Percentiles rank a stretch among this genome's conserved stretches.
These are phyloP conservation scores for Neofusicoccum ribis DNA, from an alignment of 2,329 filamentous ascomycete species.

Conservation along the genomic window DNA sequence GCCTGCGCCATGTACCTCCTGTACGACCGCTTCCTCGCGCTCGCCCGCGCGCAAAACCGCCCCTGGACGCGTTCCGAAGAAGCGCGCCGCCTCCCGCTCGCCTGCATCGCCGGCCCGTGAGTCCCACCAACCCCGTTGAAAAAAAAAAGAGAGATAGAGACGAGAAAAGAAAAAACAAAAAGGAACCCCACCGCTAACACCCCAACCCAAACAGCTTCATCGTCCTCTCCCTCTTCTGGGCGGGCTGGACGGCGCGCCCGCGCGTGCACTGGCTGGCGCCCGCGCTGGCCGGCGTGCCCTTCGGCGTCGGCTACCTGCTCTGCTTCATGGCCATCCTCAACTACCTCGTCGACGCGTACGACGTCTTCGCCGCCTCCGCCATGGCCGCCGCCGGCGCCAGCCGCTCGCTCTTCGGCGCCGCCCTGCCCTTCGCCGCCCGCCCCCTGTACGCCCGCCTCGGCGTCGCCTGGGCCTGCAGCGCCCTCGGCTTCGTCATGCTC, in stretches of 20 bases:
- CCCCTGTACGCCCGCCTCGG: slow-evolving; percentile 68
- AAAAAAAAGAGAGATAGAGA: no score
- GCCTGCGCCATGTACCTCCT: slow-evolving; percentile 62
- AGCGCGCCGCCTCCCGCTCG: slow-evolving; percentile 69
- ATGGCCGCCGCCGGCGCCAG: slow-evolving; percentile 83
- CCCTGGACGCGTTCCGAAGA: slow-evolving; percentile 65
- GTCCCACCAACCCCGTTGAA: no score
- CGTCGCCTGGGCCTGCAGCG: slow-evolving; percentile 63
- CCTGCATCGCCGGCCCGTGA: slow-evolving; percentile 65
- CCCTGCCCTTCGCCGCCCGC: slow-evolving; percentile 48
- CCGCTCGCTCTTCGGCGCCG: slow-evolving; percentile 73
- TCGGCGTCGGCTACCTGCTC: slow-evolving; percentile 49
- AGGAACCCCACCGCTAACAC: no score
- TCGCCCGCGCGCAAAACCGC: slow-evolving; percentile 49
- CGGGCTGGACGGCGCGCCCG: slow-evolving; percentile 42
- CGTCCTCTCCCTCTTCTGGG: slow-evolving; percentile 44
- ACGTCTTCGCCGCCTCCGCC: slow-evolving; percentile 71
- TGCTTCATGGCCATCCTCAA: slow-evolving; percentile 59
- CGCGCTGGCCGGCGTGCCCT: slow-evolving; percentile 42
- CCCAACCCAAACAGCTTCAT: slow-evolving; percentile 37
- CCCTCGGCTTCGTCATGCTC: slow-evolving; percentile 52
- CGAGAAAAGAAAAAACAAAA: no score
- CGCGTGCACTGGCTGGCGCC: slow-evolving; percentile 48
- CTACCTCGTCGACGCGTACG: slow-evolving; percentile 66
- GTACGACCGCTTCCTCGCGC: slow-evolving; percentile 63